Percentiles rank a stretch among this genome's conserved stretches.
phyloP scores from a whole-genome alignment of 345 rosid species.

The Erodium maritimum region DNA sequence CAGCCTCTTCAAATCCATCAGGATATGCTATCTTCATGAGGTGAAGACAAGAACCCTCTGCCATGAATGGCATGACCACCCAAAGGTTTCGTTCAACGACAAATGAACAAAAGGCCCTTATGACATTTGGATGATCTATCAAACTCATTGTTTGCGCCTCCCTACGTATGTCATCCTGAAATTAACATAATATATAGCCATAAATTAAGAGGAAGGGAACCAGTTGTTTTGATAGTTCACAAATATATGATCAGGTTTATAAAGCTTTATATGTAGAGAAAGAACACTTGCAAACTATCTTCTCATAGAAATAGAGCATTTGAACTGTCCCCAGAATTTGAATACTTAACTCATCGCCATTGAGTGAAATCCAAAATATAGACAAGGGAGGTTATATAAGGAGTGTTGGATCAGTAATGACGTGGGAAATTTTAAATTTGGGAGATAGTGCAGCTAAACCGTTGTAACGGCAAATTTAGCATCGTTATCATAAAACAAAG shows the following conservation, averaged over 20 bases:
- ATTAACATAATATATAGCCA: not conserved
- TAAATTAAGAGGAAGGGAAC: not conserved
- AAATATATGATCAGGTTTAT: not conserved
- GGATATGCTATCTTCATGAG: conserved; percentile 89
- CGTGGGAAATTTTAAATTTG: not conserved
- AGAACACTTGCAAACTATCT: not conserved
- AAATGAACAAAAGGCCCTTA: conserved; percentile 82
- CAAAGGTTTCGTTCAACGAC: conserved; percentile 76
- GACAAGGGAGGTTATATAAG: not conserved
- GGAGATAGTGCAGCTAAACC: not conserved
- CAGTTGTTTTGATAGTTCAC: not conserved
- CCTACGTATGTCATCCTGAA: conserved; percentile 83
- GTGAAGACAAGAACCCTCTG: conserved; percentile 94
- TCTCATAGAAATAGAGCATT: not conserved
- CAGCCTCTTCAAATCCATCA: conserved; percentile 89
- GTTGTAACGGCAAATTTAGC: not conserved
- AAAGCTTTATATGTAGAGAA: not conserved
- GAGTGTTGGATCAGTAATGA: not conserved
- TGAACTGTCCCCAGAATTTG: not conserved
- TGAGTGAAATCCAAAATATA: not conserved
- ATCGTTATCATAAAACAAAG: not conserved
- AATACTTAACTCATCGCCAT: not conserved
- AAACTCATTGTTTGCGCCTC: conserved; percentile 97
- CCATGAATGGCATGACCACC: conserved; percentile 99
- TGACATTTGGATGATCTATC: conserved; percentile 93